Conservation (phyloP, 768 basidiomycete genomes). For the Thelephora aurantiotincta region DNA sequence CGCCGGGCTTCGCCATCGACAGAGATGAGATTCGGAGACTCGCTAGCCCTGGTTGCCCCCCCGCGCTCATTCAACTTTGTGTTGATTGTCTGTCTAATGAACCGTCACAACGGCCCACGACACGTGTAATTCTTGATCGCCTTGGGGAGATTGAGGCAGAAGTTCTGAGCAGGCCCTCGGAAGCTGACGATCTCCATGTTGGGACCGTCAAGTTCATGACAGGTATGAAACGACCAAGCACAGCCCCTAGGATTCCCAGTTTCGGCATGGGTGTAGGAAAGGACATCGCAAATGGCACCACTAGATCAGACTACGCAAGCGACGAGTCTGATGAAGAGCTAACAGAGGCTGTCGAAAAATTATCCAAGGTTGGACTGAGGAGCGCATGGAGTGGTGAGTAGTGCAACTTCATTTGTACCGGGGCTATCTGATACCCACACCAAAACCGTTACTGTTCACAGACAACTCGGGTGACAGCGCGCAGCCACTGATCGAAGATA, state of each 20-base stretch:
- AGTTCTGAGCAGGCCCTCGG: slow-evolving; percentile 51
- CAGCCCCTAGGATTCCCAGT: slow-evolving; percentile 71
- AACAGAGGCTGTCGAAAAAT: slow-evolving; percentile 39
- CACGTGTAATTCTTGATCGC: slow-evolving; percentile 63
- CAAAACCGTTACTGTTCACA: slow-evolving; percentile 12
- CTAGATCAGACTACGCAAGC: slow-evolving; percentile 20
- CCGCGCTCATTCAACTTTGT: slow-evolving; percentile 60
- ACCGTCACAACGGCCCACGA: slow-evolving; percentile 59
- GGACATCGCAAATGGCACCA: slow-evolving; percentile 31
- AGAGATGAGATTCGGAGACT: slow-evolving; percentile 50
- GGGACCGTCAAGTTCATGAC: slow-evolving; percentile 80
- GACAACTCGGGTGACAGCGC: slow-evolving; percentile 29
- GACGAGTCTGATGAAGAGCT: slow-evolving; percentile 57
- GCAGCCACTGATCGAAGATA: slow-evolving; percentile 38
- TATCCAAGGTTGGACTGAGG: slow-evolving; percentile 36
- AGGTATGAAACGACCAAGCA: slow-evolving; percentile 40
- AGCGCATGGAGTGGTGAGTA: slow-evolving; percentile 34
- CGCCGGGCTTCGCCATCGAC: slow-evolving; percentile 74
- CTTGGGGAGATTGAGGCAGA: slow-evolving; percentile 75
- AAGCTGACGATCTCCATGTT: slow-evolving; percentile 59
- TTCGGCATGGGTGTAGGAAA: slow-evolving; percentile 64
- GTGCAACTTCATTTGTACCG: slow-evolving; percentile 6
- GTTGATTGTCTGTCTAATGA: slow-evolving; percentile 62
- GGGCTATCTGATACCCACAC: slow-evolving; percentile 2
- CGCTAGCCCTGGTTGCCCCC: slow-evolving; percentile 66